Conservation (phyloP, 1,284 basidiomycete species). For the Blastosporella zonata region DNA sequence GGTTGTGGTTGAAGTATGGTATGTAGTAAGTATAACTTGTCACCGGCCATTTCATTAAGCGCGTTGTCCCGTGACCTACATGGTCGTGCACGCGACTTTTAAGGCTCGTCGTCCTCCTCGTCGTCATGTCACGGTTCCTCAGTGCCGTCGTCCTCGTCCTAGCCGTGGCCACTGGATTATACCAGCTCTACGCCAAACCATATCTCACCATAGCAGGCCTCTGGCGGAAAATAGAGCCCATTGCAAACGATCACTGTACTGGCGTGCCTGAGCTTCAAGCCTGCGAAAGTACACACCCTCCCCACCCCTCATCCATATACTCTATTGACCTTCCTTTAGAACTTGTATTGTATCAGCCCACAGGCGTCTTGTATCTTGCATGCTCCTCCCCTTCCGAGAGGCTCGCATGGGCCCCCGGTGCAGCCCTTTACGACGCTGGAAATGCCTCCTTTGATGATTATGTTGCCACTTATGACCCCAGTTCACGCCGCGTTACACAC, state of each 20-base stretch:
- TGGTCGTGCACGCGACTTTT: too few relatives aligned
- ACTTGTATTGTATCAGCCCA: constrained; percentile 50
- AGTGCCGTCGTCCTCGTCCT: constrained; percentile 26
- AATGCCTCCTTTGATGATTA: constrained; percentile 49
- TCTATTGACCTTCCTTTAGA: constrained; percentile 34
- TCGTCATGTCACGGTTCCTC: constrained; percentile 8
- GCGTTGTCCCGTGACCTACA: too few relatives aligned
- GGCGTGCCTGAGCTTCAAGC: constrained; percentile 52
- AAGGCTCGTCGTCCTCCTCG: too few relatives aligned
- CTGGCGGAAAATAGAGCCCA: constrained; percentile 39
- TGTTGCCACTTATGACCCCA: constrained; percentile 59
- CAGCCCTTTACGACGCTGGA: constrained; percentile 42
- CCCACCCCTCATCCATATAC: background rate
- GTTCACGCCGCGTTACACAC: constrained; percentile 14
- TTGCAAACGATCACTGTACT: constrained; percentile 48
- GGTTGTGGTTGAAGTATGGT: constrained; percentile 9
- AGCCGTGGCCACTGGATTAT: constrained; percentile 32
- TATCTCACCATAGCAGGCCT: constrained; percentile 38
- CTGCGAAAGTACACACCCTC: constrained; percentile 53
- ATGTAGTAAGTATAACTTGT: too few relatives aligned
- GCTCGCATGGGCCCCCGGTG: constrained; percentile 53
- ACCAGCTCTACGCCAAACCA: constrained; percentile 42
- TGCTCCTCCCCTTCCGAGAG: constrained; percentile 58
- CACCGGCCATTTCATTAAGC: too few relatives aligned
- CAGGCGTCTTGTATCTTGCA: constrained; percentile 65